phyloP scores from a whole-genome alignment of 805 yeast species.

The Wickerhamomyces kurtzmanii region DNA sequence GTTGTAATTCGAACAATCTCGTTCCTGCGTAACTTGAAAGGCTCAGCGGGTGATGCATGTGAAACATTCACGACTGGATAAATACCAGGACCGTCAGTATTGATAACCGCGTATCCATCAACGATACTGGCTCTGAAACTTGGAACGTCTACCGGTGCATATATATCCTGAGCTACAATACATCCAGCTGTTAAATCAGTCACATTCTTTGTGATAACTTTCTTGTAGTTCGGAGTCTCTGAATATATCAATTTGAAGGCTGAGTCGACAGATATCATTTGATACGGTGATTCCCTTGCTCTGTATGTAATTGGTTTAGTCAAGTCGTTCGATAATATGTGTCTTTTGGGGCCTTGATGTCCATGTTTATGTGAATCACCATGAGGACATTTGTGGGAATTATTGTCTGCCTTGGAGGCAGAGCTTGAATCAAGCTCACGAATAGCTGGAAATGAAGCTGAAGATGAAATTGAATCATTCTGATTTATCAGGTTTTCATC shows the following conservation, averaged over 20 bases:
- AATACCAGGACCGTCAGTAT: constrained; percentile 33
- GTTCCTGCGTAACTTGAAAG: constrained; percentile 17
- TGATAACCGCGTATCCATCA: constrained; percentile 43
- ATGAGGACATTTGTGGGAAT: constrained; percentile 9
- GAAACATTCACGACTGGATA: constrained; percentile 30
- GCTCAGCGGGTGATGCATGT: constrained; percentile 26
- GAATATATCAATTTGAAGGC: constrained; percentile 25
- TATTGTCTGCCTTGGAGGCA: constrained; percentile 4
- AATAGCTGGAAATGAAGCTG: no score
- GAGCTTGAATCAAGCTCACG: no score
- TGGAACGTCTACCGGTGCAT: constrained; percentile 31
- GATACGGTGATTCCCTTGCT: constrained; percentile 38
- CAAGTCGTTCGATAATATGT: constrained; percentile 24
- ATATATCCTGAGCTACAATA: constrained; percentile 31
- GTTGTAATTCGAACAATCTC: constrained; percentile 39
- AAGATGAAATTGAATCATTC: no score
- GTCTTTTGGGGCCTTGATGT: constrained; percentile 24
- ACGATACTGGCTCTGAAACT: constrained; percentile 44
- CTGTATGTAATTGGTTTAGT: constrained; percentile 28
- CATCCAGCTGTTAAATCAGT: constrained; percentile 23
- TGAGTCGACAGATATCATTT: constrained; percentile 30
- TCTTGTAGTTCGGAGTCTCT: constrained; percentile 23
- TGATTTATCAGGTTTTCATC: constrained; percentile 1
- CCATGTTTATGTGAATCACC: constrained; percentile 4
- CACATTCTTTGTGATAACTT: constrained; percentile 14